Conservation (phyloP, 169 alveolate genomes). For the Amoebophrya sp. region DNA sequence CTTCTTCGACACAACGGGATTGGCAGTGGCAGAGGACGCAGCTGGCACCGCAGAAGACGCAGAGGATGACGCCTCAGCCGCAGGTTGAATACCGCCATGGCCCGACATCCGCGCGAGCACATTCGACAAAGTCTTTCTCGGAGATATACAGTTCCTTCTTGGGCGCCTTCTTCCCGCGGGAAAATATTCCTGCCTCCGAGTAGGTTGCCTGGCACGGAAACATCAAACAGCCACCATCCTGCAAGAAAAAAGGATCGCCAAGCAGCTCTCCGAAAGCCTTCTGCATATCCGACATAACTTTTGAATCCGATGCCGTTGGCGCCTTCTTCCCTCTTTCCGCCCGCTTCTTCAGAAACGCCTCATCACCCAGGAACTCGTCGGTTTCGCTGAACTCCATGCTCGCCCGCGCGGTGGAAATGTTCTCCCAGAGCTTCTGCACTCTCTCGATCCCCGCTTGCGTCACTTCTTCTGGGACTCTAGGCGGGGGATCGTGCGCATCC, state of each 20-base stretch:
- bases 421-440: not conserved
- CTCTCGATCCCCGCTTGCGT: not conserved
- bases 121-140: not conserved
- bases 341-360: not conserved
- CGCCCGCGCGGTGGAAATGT: not conserved
- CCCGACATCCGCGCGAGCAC: not conserved
- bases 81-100: not conserved
- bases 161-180: conserved; percentile 7
- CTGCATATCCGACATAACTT: not conserved
- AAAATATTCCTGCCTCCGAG: not conserved
- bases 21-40: not conserved
- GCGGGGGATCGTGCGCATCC: not conserved
- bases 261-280: not conserved
- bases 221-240: not conserved
- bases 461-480: not conserved
- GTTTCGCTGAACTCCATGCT: not conserved
- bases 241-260: not conserved
- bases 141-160: not conserved
- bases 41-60: not conserved
- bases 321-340: not conserved
- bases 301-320: not conserved
- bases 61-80: not conserved
- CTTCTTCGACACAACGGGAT: not conserved
- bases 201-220: conserved; percentile 19
- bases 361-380: conserved; percentile 9